Evolutionary conservation across 768 basidiomycete species (phyloP).

Genomic region (Dacryopinax primogenitus): DNA sequence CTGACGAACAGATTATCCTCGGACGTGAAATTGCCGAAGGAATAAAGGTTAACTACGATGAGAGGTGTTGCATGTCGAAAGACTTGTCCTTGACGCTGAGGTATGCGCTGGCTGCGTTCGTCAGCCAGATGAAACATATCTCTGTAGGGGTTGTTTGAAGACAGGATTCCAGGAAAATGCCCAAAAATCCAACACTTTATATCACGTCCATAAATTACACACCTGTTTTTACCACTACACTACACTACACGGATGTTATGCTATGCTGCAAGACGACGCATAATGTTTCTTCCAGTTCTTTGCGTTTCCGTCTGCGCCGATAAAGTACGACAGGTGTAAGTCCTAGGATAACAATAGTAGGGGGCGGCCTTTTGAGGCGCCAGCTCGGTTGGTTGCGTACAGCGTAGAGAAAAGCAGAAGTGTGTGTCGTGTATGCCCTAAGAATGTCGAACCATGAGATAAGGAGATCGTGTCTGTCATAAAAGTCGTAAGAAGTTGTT

Average conservation of each 20-base stretch:
- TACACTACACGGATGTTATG: background rate
- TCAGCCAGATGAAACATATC: too few relatives aligned
- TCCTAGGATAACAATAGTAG: background rate
- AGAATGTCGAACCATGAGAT: background rate
- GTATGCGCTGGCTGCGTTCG: too few relatives aligned
- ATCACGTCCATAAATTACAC: background rate
- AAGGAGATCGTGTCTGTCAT: background rate
- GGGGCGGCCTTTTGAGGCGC: background rate
- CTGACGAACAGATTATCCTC: too few relatives aligned
- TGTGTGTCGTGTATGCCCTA: background rate
- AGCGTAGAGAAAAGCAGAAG: background rate
- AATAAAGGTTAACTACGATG: too few relatives aligned
- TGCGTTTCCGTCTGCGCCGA: too few relatives aligned
- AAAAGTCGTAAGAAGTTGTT: background rate
- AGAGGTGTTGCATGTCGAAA: too few relatives aligned
- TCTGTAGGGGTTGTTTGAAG: too few relatives aligned
- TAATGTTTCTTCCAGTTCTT: too few relatives aligned
- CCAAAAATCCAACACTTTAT: background rate
- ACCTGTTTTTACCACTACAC: background rate
- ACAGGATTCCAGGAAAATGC: too few relatives aligned
- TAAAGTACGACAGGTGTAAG: background rate
- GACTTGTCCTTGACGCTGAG: too few relatives aligned
- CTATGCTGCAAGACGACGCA: too few relatives aligned
- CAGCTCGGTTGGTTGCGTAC: background rate
- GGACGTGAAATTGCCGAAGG: too few relatives aligned